A percentile compares a stretch with the other conserved stretches of the same genome.
Conservation (phyloP, 768 basidiomycete species). For the Tricholoma matsutake region DNA sequence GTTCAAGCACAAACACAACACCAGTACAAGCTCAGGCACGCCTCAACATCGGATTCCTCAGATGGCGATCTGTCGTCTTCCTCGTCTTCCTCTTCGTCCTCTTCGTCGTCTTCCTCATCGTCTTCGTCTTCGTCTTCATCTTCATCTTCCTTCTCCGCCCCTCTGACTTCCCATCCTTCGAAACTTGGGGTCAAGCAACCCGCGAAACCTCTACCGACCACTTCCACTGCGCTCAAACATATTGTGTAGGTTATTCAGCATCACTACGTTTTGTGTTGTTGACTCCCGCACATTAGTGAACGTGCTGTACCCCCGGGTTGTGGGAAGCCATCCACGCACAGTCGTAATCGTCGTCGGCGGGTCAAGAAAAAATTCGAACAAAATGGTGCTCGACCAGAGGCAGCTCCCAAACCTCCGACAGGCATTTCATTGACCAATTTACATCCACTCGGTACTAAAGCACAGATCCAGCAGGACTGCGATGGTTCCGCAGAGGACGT, state of each 20-base stretch:
- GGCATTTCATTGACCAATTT: conserved; percentile 41
- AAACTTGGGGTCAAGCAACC: not conserved
- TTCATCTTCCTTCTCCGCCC: conserved; percentile 19
- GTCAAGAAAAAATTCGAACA: conserved; percentile 25
- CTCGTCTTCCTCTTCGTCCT: conserved; percentile 27
- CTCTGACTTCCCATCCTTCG: conserved; percentile 5
- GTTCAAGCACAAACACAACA: not conserved
- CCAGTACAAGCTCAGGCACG: conserved; percentile 2
- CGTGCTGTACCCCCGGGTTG: conserved; percentile 16
- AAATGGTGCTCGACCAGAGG: conserved; percentile 9
- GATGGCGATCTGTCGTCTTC: conserved; percentile 17
- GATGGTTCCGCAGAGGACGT: conserved; percentile 9
- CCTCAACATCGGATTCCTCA: conserved; percentile 23
- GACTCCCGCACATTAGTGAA: not conserved
- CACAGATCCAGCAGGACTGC: not conserved
- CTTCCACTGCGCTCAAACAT: not conserved
- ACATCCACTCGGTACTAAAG: conserved; percentile 36
- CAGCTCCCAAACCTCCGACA: conserved; percentile 19
- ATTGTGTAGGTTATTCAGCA: not conserved
- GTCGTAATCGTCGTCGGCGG: conserved; percentile 9
- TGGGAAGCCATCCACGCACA: conserved; percentile 14
- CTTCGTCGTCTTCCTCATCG: conserved; percentile 22
- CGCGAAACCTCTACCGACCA: not conserved
- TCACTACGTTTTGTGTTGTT: not conserved
- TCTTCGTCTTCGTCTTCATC: conserved; percentile 15